Conservation (phyloP, 1,284 basidiomycete genomes). For the Crucibulum cyathiforme region DNA sequence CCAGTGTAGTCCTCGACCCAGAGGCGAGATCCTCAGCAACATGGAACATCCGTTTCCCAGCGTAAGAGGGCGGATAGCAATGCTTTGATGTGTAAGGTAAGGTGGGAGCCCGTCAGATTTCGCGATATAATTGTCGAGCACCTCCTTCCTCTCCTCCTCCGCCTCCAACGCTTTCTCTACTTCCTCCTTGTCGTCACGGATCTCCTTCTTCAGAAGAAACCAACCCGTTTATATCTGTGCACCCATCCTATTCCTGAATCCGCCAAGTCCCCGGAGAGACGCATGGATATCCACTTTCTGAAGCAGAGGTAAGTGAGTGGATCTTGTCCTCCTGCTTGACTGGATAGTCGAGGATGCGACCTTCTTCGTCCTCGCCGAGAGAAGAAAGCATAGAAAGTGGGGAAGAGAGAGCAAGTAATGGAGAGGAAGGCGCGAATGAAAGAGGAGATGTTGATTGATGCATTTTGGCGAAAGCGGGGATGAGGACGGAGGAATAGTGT, state of each 20-base stretch:
- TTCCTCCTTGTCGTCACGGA: slow-evolving; percentile 40
- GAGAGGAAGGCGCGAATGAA: slow-evolving; percentile 31
- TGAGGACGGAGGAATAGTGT: slow-evolving; percentile 41
- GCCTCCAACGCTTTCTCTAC: slow-evolving; percentile 35
- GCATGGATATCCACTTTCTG: neutral
- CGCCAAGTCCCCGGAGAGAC: slow-evolving; percentile 42
- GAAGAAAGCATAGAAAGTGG: slow-evolving; percentile 18
- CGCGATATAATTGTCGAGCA: slow-evolving; percentile 23
- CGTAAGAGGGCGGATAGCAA: slow-evolving; percentile 29
- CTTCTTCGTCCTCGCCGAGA: neutral
- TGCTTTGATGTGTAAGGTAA: too few relatives aligned
- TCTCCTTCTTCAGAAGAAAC: slow-evolving; percentile 48
- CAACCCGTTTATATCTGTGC: slow-evolving; percentile 57
- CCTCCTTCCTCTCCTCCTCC: slow-evolving; percentile 18
- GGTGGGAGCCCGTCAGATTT: too few relatives aligned
- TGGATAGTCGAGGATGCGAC: neutral
- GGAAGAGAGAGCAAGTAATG: slow-evolving; percentile 28
- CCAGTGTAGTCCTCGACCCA: slow-evolving; percentile 4
- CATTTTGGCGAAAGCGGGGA: slow-evolving; percentile 40
- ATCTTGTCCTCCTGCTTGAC: slow-evolving; percentile 5
- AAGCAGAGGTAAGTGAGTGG: neutral
- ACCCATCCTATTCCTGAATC: slow-evolving; percentile 63
- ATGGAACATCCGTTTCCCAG: slow-evolving; percentile 79
- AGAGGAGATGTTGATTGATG: slow-evolving; percentile 40
- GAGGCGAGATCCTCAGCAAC: slow-evolving; percentile 70